These are phyloP conservation scores for Myotisia sp. DNA, from an alignment of 2,329 filamentous ascomycete genomes.

Conservation along the genomic window DNA sequence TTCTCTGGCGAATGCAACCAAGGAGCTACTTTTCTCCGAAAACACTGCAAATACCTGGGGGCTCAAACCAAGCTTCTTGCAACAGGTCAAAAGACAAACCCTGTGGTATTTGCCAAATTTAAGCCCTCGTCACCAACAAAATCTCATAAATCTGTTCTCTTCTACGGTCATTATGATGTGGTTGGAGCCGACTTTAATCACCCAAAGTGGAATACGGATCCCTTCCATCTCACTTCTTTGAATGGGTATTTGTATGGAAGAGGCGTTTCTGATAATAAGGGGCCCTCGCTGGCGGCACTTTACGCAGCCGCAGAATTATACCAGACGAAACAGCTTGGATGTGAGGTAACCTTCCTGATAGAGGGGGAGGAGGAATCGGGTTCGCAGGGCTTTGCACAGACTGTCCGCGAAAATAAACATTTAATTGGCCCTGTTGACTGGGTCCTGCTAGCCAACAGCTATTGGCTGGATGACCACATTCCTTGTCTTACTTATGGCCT, in stretches of 20 bases:
- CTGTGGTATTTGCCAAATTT: slow-evolving; percentile 86
- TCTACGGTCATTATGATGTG: slow-evolving; percentile 97
- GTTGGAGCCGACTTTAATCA: slow-evolving; percentile 75
- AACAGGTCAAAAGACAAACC: slow-evolving; percentile 65
- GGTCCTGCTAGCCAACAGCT: slow-evolving; percentile 90
- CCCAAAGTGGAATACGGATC: slow-evolving; percentile 72
- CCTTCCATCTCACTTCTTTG: slow-evolving; percentile 75
- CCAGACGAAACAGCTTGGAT: slow-evolving; percentile 66
- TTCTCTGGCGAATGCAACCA: slow-evolving; percentile 85
- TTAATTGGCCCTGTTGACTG: slow-evolving; percentile 86
- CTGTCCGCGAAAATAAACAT: slow-evolving; percentile 63
- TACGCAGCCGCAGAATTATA: slow-evolving; percentile 85
- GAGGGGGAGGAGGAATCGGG: slow-evolving; percentile 96
- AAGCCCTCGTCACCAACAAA: slow-evolving; percentile 42
- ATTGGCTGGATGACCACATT: slow-evolving; percentile 93
- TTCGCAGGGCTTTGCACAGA: slow-evolving; percentile 76
- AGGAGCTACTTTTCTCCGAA: slow-evolving; percentile 78
- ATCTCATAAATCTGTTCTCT: slow-evolving; percentile 67
- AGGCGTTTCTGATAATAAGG: slow-evolving; percentile 96
- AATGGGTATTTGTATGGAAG: slow-evolving; percentile 91
- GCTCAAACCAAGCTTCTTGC: slow-evolving; percentile 83
- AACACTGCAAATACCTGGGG: slow-evolving; percentile 81
- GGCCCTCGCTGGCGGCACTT: slow-evolving; percentile 81
- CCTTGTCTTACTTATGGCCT: slow-evolving; percentile 92
- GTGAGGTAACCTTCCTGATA: slow-evolving; percentile 64